These are phyloP conservation scores for Hypericum androsaemum DNA, from an alignment of 345 rosid genomes.

Conservation along the genomic window DNA sequence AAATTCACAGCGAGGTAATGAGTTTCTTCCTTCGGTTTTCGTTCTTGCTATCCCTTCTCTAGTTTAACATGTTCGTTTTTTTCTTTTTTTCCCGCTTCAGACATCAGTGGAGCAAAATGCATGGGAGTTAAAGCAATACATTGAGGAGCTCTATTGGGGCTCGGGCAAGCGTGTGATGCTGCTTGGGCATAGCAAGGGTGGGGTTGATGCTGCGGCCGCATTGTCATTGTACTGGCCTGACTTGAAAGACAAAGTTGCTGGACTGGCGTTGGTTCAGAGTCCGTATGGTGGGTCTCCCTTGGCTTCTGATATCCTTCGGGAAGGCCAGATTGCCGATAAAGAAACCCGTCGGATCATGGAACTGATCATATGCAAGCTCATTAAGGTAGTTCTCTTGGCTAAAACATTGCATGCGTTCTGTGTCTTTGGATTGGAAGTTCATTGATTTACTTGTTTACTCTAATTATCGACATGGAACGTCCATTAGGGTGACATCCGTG, in stretches of 20 bases:
- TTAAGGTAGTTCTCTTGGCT: conserved; percentile 34
- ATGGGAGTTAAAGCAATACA: conserved; percentile 57
- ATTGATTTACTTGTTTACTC: not conserved
- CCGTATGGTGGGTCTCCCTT: conserved; percentile 62
- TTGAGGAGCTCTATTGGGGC: conserved; percentile 73
- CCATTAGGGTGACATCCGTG: conserved; percentile 52
- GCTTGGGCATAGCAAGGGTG: conserved; percentile 74
- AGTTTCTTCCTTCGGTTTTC: not conserved
- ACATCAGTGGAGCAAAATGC: conserved; percentile 72
- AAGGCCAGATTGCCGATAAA: conserved; percentile 62
- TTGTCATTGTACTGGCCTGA: conserved; percentile 44
- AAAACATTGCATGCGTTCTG: not conserved
- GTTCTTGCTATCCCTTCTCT: not conserved
- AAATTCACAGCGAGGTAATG: conserved; percentile 64
- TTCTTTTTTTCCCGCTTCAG: conserved; percentile 19
- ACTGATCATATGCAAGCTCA: conserved; percentile 50
- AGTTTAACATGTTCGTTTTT: conserved; percentile 7
- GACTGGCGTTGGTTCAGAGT: conserved; percentile 62
- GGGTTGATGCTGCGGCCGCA: conserved; percentile 75
- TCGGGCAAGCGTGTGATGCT: conserved; percentile 58
- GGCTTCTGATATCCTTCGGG: conserved; percentile 61
- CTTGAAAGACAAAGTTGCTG: conserved; percentile 55
- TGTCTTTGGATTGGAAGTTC: not conserved
- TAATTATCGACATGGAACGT: not conserved
- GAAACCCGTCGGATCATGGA: conserved; percentile 62